These are phyloP conservation scores for Plasmodium billcollinsi DNA, from an alignment of 169 alveolate genomes.

Conservation along the genomic window DNA sequence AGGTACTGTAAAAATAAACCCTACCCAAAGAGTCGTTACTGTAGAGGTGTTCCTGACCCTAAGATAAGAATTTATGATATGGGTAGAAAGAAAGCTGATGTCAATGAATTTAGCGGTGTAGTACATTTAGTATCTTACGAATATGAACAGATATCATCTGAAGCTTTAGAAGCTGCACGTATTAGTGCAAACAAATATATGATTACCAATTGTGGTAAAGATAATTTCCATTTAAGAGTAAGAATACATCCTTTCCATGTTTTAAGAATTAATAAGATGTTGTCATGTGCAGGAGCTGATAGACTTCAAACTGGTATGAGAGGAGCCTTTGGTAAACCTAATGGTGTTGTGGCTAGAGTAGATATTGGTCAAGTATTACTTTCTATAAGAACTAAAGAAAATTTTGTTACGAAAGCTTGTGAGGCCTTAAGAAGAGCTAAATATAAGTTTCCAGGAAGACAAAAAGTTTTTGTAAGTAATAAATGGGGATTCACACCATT, in stretches of 20 bases:
- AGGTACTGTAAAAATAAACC: slow-evolving; percentile 99
- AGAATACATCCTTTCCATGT: slow-evolving; percentile 99
- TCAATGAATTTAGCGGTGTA: slow-evolving; percentile 97
- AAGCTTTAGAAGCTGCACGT: slow-evolving; percentile 99
- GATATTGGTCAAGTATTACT: slow-evolving; percentile 96
- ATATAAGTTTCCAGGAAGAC: slow-evolving; percentile 99
- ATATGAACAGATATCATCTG: slow-evolving; percentile 98
- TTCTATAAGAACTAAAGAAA: slow-evolving; percentile 95
- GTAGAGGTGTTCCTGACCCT: slow-evolving; percentile 99
- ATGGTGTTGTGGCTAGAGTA: slow-evolving; percentile 97
- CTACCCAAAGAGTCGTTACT: slow-evolving; percentile 99
- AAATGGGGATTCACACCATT: slow-evolving; percentile 99
- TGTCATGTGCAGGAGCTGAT: slow-evolving; percentile 99
- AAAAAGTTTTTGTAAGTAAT: slow-evolving; percentile 96
- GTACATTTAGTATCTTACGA: slow-evolving; percentile 99
- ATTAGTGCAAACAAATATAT: slow-evolving; percentile 98
- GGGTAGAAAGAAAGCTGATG: slow-evolving; percentile 98
- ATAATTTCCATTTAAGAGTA: slow-evolving; percentile 98
- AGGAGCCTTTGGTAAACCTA: slow-evolving; percentile 99
- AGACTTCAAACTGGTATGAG: slow-evolving; percentile 99
- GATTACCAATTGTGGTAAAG: slow-evolving; percentile 97
- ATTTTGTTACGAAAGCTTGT: slow-evolving; percentile 91
- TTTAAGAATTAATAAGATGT: slow-evolving; percentile 99
- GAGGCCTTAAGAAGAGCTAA: slow-evolving; percentile 98
- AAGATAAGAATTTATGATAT: slow-evolving; percentile 98